Evolutionary conservation across 2,329 filamentous ascomycete genomes (phyloP), one percentile per base, ranked within the genome.

Genomic region (Stemphylium lycopersici): DNA sequence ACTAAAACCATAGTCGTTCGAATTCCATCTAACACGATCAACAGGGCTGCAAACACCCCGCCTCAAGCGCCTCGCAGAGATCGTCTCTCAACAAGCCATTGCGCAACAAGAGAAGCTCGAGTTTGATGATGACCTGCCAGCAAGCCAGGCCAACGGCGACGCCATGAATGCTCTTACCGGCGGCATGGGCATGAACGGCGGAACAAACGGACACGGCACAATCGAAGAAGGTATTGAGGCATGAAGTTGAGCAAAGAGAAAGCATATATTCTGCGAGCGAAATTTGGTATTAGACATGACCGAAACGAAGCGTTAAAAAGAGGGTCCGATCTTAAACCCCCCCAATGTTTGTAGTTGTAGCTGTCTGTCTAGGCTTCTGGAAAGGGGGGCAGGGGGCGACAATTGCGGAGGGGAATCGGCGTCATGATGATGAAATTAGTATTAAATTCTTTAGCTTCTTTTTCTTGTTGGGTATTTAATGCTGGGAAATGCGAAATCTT

Each of bases 41-140:
- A 39, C 34, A 95, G 90, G 91, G 93, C 86, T 97, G 44, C 93
- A 97, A 90, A 97, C 93, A 55, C 93, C 93, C 42, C 87, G 93
- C 58, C 79, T 99, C 59, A 98, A 98, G 83, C 89, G 95, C 57
- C 83, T 99, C 48, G 95, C 95, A n/a, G 95, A 99, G 79, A 98
- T 99, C 62, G 95, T 99, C 42, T 96, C 91, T 33, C 90, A 92
- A 29, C 95, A 99, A 78, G 95, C 95, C 29, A 93, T 98, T 70
- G 91, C 93, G 52, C 93, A 98, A 76, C 91, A 96, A 78, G 91
- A 96, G 78, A 93, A 91, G 79, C 78, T 90, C 58, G 90, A 91
- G 43, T 86, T 68, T 44, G 75, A 70, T 48, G 57, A 57, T 34
- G 45, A 54, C 15, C 38, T 46, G 33, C 45, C 61, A 37, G 51